These are phyloP conservation scores for Russula compacta DNA, from an alignment of 768 basidiomycete genomes.

Conservation along the genomic window DNA sequence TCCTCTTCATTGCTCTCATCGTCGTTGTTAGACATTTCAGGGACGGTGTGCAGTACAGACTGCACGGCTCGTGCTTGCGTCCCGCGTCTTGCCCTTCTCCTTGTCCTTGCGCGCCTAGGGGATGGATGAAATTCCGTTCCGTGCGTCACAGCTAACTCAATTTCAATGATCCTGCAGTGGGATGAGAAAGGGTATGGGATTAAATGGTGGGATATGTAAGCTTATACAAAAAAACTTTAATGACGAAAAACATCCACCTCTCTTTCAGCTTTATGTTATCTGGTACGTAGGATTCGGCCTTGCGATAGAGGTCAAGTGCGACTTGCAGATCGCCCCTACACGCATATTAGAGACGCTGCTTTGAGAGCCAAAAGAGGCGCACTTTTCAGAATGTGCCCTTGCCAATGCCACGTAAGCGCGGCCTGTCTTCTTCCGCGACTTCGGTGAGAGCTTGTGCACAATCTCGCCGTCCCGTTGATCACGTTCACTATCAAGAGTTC, in stretches of 20 bases:
- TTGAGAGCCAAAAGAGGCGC: conserved; percentile 21
- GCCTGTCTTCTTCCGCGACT: conserved; percentile 74
- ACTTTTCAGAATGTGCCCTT: conserved; percentile 76
- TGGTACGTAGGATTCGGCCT: conserved; percentile 77
- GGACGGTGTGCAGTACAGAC: conserved; percentile 18
- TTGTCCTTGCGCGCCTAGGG: conserved; percentile 37
- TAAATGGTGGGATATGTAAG: conserved; percentile 18
- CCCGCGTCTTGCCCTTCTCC: conserved; percentile 25
- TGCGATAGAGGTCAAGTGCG: conserved; percentile 74
- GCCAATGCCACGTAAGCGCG: conserved; percentile 79
- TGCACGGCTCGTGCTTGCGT: not conserved
- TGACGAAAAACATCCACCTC: conserved; percentile 73
- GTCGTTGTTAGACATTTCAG: not conserved
- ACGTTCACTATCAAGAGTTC: conserved; percentile 40
- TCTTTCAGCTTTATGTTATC: conserved; percentile 79
- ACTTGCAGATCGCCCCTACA: conserved; percentile 68
- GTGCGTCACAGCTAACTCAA: conserved; percentile 69
- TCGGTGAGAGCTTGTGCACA: conserved; percentile 57
- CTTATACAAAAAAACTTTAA: conserved; percentile 49
- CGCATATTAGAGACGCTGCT: not conserved
- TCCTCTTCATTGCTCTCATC: conserved; percentile 24
- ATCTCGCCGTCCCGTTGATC: conserved; percentile 52
- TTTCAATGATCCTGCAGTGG: conserved; percentile 60
- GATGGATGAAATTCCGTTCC: conserved; percentile 50
- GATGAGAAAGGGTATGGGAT: conserved; percentile 24